Evolutionary conservation across 805 yeast species (phyloP), one percentile per base, ranked within the genome.

Genomic region (Kazachstania martiniae): DNA sequence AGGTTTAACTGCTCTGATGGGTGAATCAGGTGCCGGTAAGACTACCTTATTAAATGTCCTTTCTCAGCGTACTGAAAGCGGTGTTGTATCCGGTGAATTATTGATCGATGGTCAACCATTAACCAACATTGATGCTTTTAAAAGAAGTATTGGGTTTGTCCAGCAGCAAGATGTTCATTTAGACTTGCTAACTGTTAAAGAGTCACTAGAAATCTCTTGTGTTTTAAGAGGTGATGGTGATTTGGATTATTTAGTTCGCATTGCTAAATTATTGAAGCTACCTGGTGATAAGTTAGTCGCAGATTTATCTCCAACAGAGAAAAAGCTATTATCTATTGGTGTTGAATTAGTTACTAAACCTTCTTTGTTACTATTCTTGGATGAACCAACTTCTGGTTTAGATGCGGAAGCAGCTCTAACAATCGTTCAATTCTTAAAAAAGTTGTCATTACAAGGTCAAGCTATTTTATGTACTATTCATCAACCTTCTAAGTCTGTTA

Each of bases 21-120:
- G 79, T 39, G 77, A 70, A 47, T 70, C 77, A 4, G 79, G 79
- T 40, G 78, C 78, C 14, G 79, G 78, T 46, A 73, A 73, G 49
- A 73, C 78, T 0, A 73, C 79, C 9, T 54, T 73, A 35, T 56
- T 73, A 39, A 72, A 73, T 45, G 66, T 65, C 25, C 51, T 72
- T 32, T 65, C 76, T 28, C 68, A 65, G 46, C 58, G 78, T 46
- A 57, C 63, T 28, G 66, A 65, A 25, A 62, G 61, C 55, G 80
- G 79, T 53, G 68, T 67, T 25, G 62, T 73, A 28, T 63, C 75
- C 18, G 79, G 78, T 41, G 70, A 67, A 27, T 68, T 69, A 65
- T 56, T 71, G 41, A 77, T 74, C 23, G 71, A 70, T 47, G 78
- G 77, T 32, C 50, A 55, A 21, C 61, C 66, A 24, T 51, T 71